Evolutionary conservation across 345 rosid species (phyloP).

Genomic region (Raphanus sativus): DNA sequence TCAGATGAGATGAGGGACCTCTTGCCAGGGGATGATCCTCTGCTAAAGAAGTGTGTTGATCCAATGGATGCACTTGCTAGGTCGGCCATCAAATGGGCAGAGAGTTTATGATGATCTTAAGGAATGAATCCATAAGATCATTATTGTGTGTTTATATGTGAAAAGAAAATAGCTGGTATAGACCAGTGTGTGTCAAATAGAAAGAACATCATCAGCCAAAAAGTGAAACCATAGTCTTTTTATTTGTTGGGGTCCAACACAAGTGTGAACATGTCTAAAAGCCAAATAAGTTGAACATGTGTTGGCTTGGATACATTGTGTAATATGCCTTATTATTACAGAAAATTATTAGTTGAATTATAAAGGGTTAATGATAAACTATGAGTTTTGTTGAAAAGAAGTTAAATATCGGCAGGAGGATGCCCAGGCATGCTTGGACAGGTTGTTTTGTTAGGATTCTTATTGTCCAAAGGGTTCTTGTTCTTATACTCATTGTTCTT

Average conservation of each 20-base stretch:
- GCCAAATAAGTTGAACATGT: conserved; percentile 7
- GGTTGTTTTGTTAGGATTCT: conserved; percentile 41
- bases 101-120: conserved; percentile 13
- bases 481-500: conserved; percentile 28
- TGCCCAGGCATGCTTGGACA: conserved; percentile 41
- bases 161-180: neutral
- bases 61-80: conserved; percentile 73
- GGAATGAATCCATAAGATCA: neutral
- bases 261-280: conserved; percentile 24
- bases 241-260: conserved; percentile 8
- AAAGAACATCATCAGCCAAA: neutral
- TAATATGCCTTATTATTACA: conserved; percentile 20
- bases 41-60: conserved; percentile 54
- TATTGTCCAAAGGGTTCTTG: conserved; percentile 37
- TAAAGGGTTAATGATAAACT: neutral
- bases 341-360: conserved; percentile 16
- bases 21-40: conserved; percentile 60
- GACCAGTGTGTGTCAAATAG: conserved; percentile 11
- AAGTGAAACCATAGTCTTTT: neutral
- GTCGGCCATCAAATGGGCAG: conserved; percentile 57
- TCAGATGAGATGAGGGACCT: conserved; percentile 57
- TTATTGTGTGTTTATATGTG: neutral
- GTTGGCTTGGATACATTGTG: conserved; percentile 3
- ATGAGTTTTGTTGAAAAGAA: neutral
- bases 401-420: conserved; percentile 36